phyloP scores from a whole-genome alignment of 768 basidiomycete species.

The Serpula lacrymans region DNA sequence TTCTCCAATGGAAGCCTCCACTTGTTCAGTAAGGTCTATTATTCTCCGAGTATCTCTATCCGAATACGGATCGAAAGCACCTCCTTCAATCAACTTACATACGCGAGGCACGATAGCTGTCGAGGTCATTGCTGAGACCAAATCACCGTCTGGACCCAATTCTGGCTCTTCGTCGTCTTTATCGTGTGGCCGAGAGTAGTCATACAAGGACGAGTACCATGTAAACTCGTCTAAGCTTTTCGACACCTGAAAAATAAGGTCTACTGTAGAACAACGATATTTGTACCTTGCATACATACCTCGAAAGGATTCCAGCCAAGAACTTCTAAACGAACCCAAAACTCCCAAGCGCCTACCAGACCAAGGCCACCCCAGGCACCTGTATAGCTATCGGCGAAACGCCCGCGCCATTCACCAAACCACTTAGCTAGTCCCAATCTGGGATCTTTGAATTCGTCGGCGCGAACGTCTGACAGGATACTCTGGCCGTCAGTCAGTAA shows the following conservation, averaged over 20 bases:
- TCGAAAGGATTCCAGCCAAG: constrained; percentile 86
- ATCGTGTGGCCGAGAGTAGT: constrained; percentile 58
- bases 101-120: constrained; percentile 76
- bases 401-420: constrained; percentile 72
- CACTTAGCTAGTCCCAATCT: constrained; percentile 61
- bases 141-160: constrained; percentile 79
- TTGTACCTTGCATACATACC: too few species aligned
- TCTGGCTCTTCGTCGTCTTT: constrained; percentile 49
- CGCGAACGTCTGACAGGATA: constrained; percentile 77
- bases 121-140: constrained; percentile 86
- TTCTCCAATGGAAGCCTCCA: constrained; percentile 69
- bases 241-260: constrained; percentile 40
- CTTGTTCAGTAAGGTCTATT: constrained; percentile 75
- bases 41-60: constrained; percentile 53
- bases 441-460: constrained; percentile 82
- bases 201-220: constrained; percentile 79
- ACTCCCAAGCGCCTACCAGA: constrained; percentile 88
- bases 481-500: constrained; percentile 49
- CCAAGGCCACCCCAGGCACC: constrained; percentile 90
- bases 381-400: constrained; percentile 76
- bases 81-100: constrained; percentile 70
- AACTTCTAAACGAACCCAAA: constrained; percentile 86
- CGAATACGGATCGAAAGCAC: constrained; percentile 83
- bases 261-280: too few species aligned
- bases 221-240: constrained; percentile 71